A percentile compares a stretch with the other conserved stretches of the same genome.
Conservation (phyloP, 2,329 filamentous ascomycete species). For the Penicillium polonicum region DNA sequence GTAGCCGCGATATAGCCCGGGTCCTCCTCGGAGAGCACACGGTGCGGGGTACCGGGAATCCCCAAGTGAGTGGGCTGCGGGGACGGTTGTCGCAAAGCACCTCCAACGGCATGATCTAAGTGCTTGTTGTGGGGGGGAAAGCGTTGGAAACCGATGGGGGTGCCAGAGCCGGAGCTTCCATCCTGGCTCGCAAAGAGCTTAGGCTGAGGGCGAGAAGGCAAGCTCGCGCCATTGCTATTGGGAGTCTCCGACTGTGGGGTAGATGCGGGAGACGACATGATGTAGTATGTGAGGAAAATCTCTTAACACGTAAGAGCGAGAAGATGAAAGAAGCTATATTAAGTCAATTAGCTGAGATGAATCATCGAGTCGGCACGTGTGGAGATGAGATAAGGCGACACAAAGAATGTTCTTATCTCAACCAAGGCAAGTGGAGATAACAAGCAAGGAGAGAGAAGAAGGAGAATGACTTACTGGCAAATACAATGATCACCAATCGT, state of each 20-base stretch:
- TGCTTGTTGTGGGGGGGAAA: conserved; percentile 55
- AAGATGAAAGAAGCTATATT: conserved; percentile 18
- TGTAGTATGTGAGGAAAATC: conserved; percentile 14
- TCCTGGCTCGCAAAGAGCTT: conserved; percentile 37
- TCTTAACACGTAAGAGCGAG: conserved; percentile 16
- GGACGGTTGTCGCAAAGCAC: conserved; percentile 68
- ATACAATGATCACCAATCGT: conserved; percentile 19
- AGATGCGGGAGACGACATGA: conserved; percentile 35
- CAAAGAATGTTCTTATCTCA: conserved; percentile 18
- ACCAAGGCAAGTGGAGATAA: conserved; percentile 9
- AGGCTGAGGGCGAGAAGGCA: conserved; percentile 31
- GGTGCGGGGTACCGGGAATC: conserved; percentile 68
- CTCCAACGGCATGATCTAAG: conserved; percentile 54
- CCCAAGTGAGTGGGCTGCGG: conserved; percentile 85
- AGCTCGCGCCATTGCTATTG: conserved; percentile 23
- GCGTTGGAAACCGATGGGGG: conserved; percentile 45
- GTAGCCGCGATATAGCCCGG: conserved; percentile 93
- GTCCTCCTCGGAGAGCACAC: conserved; percentile 80
- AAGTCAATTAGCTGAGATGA: conserved; percentile 6
- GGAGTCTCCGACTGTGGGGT: conserved; percentile 28
- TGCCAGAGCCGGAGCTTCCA: conserved; percentile 39
- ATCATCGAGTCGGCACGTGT: conserved; percentile 9
- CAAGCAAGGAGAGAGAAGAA: conserved; percentile 13
- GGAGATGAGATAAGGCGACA: conserved; percentile 11
- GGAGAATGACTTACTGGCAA: background rate